Evolutionary conservation across 2,329 filamentous ascomycete species (phyloP).

Genomic region (Thielaviopsis euricoi): DNA sequence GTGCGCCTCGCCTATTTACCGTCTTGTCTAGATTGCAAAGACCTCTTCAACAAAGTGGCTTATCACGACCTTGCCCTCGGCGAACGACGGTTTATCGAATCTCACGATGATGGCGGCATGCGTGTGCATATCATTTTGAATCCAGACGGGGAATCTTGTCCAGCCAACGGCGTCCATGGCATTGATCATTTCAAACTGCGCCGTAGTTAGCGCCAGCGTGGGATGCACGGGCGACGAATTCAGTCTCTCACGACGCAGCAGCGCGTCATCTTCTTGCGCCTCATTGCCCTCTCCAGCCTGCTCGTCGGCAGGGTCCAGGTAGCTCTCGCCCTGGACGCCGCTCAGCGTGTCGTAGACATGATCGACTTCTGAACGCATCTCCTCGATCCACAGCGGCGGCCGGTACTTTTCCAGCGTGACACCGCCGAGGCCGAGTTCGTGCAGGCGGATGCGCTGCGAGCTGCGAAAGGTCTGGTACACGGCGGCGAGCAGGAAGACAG

Average conservation of each 20-base stretch:
- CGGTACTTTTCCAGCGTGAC: conserved; percentile 55
- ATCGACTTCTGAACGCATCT: conserved; percentile 61
- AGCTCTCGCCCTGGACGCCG: conserved; percentile 52
- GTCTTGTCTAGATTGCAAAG: conserved; percentile 35
- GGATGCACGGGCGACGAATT: conserved; percentile 31
- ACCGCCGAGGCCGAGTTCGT: conserved; percentile 55
- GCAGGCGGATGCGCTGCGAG: conserved; percentile 54
- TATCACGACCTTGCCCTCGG: conserved; percentile 63
- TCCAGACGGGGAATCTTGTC: conserved; percentile 54
- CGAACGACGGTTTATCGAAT: conserved; percentile 46
- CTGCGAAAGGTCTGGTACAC: conserved; percentile 62
- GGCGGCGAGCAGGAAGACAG: conserved; percentile 59
- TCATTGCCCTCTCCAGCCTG: conserved; percentile 25
- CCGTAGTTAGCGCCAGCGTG: conserved; percentile 58
- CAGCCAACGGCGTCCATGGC: conserved; percentile 51
- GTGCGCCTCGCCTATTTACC: not conserved
- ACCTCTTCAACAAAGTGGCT: conserved; percentile 65
- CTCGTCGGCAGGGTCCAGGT: conserved; percentile 43
- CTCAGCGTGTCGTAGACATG: conserved; percentile 60
- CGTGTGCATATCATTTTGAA: conserved; percentile 60
- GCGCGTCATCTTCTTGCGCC: conserved; percentile 18
- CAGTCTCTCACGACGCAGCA: conserved; percentile 25
- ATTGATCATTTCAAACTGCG: conserved; percentile 75
- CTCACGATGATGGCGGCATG: conserved; percentile 86
- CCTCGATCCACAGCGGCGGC: conserved; percentile 58